Evolutionary conservation across 2,329 filamentous ascomycete species (phyloP).

Genomic region (Aaosphaeria pasadenensis): DNA sequence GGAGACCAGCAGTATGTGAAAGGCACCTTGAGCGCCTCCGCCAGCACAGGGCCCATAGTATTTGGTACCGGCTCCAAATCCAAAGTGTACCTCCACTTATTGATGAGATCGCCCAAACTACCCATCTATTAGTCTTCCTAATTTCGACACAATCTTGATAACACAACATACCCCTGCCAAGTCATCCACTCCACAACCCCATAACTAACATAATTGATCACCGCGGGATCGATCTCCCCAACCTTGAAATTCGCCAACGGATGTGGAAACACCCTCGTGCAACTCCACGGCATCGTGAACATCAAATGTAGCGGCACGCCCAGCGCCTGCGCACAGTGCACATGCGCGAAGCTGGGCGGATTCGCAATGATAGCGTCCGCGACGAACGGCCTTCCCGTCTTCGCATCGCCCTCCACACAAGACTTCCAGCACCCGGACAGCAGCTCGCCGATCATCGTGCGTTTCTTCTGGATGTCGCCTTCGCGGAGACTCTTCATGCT

Average conservation of each 20-base stretch:
- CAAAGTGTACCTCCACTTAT: conserved; percentile 40
- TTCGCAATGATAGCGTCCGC: conserved; percentile 74
- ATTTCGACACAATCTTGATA: background rate
- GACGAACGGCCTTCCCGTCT: conserved; percentile 60
- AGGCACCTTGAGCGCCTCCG: conserved; percentile 38
- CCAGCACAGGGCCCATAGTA: conserved; percentile 37
- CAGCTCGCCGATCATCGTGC: conserved; percentile 26
- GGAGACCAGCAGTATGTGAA: conserved; percentile 49
- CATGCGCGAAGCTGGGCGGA: conserved; percentile 69
- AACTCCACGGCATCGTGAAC: conserved; percentile 67
- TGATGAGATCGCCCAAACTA: conserved; percentile 47
- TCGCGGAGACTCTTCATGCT: conserved; percentile 21
- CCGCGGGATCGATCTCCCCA: conserved; percentile 27
- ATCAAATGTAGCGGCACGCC: conserved; percentile 75
- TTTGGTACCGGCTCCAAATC: conserved; percentile 40
- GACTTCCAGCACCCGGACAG: conserved; percentile 32
- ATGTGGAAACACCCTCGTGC: conserved; percentile 46
- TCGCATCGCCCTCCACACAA: background rate
- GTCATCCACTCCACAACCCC: conserved; percentile 49
- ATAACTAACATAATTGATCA: conserved; percentile 47
- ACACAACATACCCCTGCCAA: conserved; percentile 42
- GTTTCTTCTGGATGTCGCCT: conserved; percentile 33
- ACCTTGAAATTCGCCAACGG: conserved; percentile 49
- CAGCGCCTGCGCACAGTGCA: conserved; percentile 70
- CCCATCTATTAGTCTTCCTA: conserved; percentile 37